Conservation (phyloP, 129 eudicot genomes). For the Escallonia herrerae region DNA sequence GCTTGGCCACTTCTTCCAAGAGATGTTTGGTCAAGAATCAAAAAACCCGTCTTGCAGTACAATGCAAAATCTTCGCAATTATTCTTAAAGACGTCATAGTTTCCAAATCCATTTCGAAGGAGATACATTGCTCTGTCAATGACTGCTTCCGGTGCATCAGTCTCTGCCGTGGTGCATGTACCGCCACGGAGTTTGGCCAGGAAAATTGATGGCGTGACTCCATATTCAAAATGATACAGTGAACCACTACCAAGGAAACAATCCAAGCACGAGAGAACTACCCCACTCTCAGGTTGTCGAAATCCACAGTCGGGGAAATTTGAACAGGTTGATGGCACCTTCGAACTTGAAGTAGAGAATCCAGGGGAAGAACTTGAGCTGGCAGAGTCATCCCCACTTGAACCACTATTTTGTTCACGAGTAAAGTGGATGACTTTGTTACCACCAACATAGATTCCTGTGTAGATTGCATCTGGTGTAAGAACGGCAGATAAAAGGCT, state of each 20-base stretch:
- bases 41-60: conserved; percentile 53
- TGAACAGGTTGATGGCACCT: conserved; percentile 19
- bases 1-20: conserved; percentile 51
- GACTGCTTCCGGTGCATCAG: conserved; percentile 37
- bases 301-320: conserved; percentile 39
- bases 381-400: neutral
- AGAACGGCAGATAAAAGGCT: neutral
- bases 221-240: conserved; percentile 37
- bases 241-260: conserved; percentile 39
- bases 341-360: conserved; percentile 7
- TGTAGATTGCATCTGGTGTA: neutral
- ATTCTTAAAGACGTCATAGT: conserved; percentile 34
- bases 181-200: conserved; percentile 45
- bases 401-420: conserved; percentile 3
- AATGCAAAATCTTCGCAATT: conserved; percentile 61
- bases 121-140: conserved; percentile 48
- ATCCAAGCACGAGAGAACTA: conserved; percentile 40
- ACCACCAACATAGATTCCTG: conserved; percentile 53
- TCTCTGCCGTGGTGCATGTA: conserved; percentile 45
- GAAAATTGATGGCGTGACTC: conserved; percentile 20
- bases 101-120: conserved; percentile 53
- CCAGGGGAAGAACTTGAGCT: neutral
- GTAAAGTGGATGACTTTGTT: conserved; percentile 57
- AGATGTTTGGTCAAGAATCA: conserved; percentile 8
- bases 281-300: conserved; percentile 31